These are phyloP conservation scores for Fusarium sp. DNA, from an alignment of 2,329 filamentous ascomycete genomes.

Conservation along the genomic window DNA sequence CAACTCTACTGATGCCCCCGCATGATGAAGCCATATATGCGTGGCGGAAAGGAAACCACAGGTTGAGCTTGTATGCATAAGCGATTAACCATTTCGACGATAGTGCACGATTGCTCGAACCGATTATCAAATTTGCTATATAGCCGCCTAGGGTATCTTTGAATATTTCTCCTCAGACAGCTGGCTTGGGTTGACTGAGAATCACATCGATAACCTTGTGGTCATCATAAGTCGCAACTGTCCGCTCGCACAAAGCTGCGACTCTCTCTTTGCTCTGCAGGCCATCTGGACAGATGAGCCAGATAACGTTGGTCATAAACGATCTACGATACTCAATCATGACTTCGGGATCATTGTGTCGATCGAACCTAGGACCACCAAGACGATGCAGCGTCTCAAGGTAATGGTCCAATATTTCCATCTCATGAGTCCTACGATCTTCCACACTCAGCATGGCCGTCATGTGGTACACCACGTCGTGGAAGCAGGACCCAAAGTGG, in stretches of 20 bases:
- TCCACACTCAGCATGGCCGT: conserved; percentile 54
- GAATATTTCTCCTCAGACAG: not conserved
- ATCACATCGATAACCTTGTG: conserved; percentile 53
- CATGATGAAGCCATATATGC: too few relatives aligned
- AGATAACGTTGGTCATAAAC: conserved; percentile 47
- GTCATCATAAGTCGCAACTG: conserved; percentile 53
- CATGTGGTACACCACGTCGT: conserved; percentile 58
- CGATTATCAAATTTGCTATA: too few relatives aligned
- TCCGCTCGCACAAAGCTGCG: conserved; percentile 50
- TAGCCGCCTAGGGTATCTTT: too few relatives aligned
- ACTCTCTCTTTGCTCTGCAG: conserved; percentile 54
- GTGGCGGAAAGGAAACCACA: too few relatives aligned
- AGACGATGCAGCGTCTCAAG: conserved; percentile 29
- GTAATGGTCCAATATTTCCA: conserved; percentile 46
- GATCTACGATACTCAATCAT: conserved; percentile 46
- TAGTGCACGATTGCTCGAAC: too few relatives aligned
- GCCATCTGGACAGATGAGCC: conserved; percentile 42
- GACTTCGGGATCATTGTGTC: conserved; percentile 37
- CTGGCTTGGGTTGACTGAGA: conserved; percentile 15
- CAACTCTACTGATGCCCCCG: too few relatives aligned
- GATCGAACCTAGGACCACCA: conserved; percentile 34
- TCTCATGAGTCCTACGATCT: conserved; percentile 56
- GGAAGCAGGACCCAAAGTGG: conserved; percentile 58
- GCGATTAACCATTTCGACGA: too few relatives aligned
- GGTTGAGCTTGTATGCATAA: too few relatives aligned